Conservation (phyloP, 2,329 filamentous ascomycete genomes). For the Aspergillus sp. region DNA sequence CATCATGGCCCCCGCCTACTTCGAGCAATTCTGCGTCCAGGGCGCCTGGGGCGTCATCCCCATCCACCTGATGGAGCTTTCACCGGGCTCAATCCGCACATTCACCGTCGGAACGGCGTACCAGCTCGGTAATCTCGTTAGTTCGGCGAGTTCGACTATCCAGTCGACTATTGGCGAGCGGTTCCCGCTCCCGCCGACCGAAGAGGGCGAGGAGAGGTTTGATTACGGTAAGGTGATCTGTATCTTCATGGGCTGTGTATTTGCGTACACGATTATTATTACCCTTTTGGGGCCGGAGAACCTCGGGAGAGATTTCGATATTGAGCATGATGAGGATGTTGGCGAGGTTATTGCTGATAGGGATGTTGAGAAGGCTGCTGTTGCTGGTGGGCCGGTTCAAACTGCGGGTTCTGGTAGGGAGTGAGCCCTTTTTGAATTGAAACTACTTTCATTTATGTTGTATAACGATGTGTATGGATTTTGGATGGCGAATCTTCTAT, state of each 20-base stretch:
- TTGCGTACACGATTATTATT: constrained; percentile 57
- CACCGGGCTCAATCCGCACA: constrained; percentile 60
- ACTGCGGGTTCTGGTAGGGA: not conserved
- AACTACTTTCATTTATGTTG: not conserved
- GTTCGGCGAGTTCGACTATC: constrained; percentile 68
- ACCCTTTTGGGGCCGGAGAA: constrained; percentile 51
- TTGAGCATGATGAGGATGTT: constrained; percentile 49
- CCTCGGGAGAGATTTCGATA: constrained; percentile 48
- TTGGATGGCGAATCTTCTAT: not conserved
- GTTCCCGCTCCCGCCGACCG: constrained; percentile 66
- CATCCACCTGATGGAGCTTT: constrained; percentile 66
- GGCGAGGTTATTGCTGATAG: constrained; percentile 41
- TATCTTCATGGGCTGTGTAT: constrained; percentile 89
- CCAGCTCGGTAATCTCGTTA: constrained; percentile 64
- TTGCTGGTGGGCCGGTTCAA: not conserved
- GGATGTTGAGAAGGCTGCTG: constrained; percentile 3
- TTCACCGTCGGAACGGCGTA: constrained; percentile 64
- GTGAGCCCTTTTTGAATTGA: not conserved
- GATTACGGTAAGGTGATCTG: constrained; percentile 82
- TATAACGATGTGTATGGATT: not conserved
- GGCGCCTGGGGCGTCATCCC: constrained; percentile 76
- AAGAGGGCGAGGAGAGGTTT: constrained; percentile 55
- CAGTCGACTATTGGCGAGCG: constrained; percentile 72
- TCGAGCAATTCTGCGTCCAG: constrained; percentile 77
- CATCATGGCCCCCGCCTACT: constrained; percentile 79